These are phyloP conservation scores for Terfezia boudieri DNA, from an alignment of 495 filamentous ascomycete species.

Conservation along the genomic window DNA sequence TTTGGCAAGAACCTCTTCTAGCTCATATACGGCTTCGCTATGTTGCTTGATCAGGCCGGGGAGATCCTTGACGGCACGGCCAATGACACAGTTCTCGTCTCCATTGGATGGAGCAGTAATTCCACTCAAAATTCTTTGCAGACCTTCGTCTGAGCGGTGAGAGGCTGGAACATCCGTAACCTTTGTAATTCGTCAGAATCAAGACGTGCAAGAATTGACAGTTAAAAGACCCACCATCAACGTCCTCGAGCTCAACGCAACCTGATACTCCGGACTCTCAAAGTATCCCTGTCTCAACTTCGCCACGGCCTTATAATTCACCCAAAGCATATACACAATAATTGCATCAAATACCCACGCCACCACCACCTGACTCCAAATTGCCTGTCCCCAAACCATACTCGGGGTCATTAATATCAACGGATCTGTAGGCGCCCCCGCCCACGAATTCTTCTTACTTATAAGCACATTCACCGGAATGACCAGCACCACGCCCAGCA, in stretches of 20 bases:
- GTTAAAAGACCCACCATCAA: constrained; percentile 40
- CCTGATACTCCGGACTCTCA: constrained; percentile 69
- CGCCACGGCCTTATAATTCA: constrained; percentile 57
- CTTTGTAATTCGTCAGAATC: constrained; percentile 21
- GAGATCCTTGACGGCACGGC: constrained; percentile 72
- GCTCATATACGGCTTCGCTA: constrained; percentile 49
- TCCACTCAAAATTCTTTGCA: constrained; percentile 23
- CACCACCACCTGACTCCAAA: constrained; percentile 65
- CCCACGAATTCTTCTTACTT: neutral
- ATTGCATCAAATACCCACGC: constrained; percentile 61
- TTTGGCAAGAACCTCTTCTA: constrained; percentile 65
- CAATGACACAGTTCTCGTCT: constrained; percentile 35
- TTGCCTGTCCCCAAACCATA: constrained; percentile 32
- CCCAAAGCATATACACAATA: constrained; percentile 65
- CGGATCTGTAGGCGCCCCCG: constrained; percentile 2
- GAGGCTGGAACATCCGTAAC: constrained; percentile 64
- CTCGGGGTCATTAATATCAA: constrained; percentile 30
- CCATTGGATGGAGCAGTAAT: constrained; percentile 10
- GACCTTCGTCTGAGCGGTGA: constrained; percentile 59
- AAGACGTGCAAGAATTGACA: no score
- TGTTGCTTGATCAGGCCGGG: constrained; percentile 71
- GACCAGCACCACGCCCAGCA: constrained; percentile 56
- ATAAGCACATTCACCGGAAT: constrained; percentile 55
- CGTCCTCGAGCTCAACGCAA: constrained; percentile 69
- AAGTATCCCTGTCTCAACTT: constrained; percentile 57